phyloP scores from a whole-genome alignment of 495 filamentous ascomycete species.

The Aspergillus haitiensis region DNA sequence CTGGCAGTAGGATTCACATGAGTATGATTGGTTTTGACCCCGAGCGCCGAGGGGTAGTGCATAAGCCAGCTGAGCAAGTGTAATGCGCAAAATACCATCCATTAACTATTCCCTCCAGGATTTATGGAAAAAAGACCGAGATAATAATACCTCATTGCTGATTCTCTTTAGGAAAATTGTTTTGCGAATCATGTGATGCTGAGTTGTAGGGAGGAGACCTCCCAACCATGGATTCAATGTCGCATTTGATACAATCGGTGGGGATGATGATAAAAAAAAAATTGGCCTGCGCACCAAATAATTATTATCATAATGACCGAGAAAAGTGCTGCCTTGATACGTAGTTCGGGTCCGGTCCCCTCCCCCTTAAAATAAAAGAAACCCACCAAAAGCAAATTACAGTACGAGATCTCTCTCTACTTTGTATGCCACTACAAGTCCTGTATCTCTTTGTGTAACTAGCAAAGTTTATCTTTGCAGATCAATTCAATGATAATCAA shows the following conservation, averaged over 20 bases:
- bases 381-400: background rate
- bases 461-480: background rate
- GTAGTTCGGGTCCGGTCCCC: background rate
- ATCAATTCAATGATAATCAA: background rate
- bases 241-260: slow-evolving; percentile 24
- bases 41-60: too few species aligned
- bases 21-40: background rate
- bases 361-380: slow-evolving; percentile 1
- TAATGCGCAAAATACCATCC: too few species aligned
- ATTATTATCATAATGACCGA: background rate
- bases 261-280: slow-evolving; percentile 22
- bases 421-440: background rate
- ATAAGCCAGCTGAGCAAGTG: too few species aligned
- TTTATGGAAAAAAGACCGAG: background rate
- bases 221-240: slow-evolving; percentile 16
- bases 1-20: background rate
- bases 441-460: background rate
- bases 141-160: background rate
- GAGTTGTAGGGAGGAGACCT: background rate
- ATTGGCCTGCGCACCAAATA: background rate
- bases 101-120: too few species aligned
- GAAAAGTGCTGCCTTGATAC: background rate
- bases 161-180: background rate
- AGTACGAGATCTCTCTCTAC: background rate
- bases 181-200: background rate